Evolutionary conservation across 345 rosid species (phyloP).

Genomic region (Moricandia arvensis): DNA sequence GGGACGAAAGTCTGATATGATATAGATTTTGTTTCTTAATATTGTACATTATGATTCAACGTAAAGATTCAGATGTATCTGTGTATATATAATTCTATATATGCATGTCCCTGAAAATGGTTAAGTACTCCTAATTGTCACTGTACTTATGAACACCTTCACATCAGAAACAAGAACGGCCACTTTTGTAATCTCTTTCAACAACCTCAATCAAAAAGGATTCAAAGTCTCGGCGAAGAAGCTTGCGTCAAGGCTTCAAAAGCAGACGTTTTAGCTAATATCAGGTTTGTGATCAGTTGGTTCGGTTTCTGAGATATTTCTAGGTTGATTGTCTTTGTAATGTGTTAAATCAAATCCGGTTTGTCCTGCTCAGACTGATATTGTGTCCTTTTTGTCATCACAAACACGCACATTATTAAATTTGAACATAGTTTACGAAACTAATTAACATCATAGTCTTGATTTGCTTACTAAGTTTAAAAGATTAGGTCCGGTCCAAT

Average conservation of each 20-base stretch:
- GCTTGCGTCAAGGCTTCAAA: constrained; percentile 75
- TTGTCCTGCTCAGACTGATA: too few relatives aligned
- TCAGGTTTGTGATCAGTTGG: constrained; percentile 43
- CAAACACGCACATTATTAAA: too few relatives aligned
- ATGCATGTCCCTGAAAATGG: neutral
- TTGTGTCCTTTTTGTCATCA: too few relatives aligned
- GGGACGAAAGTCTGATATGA: too few relatives aligned
- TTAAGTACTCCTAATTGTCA: neutral
- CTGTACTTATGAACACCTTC: neutral
- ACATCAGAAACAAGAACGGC: neutral
- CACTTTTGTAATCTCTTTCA: neutral
- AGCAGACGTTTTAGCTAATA: constrained; percentile 53
- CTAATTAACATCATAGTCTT: too few relatives aligned
- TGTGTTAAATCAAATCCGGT: too few relatives aligned
- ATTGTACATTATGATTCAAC: constrained; percentile 11
- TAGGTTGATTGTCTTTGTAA: neutral
- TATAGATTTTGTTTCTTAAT: constrained; percentile 7
- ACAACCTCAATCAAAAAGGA: neutral
- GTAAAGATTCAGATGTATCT: constrained; percentile 2
- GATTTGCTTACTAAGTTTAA: too few relatives aligned
- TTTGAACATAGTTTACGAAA: too few relatives aligned
- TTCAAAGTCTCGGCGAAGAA: constrained; percentile 59
- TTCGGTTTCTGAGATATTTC: constrained; percentile 3
- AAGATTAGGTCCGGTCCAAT: too few relatives aligned
- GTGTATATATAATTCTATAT: neutral